Conservation (phyloP, 768 basidiomycete species). For the Psilocybe tampanensis region DNA sequence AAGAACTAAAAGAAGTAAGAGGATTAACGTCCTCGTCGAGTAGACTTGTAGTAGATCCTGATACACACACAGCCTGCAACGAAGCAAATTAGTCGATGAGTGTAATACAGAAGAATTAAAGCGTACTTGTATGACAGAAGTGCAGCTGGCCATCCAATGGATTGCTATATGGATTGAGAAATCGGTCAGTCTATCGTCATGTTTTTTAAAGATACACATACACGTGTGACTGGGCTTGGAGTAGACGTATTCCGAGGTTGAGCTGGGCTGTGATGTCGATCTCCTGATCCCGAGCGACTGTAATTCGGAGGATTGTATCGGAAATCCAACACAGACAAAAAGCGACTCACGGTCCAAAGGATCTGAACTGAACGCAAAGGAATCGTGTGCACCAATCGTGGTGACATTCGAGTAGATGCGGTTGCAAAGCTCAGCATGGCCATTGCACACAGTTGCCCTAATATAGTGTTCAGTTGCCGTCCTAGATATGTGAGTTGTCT, state of each 20-base stretch:
- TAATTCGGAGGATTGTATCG: background rate
- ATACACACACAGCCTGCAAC: conserved; percentile 41
- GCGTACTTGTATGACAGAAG: conserved; percentile 68
- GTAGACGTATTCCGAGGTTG: conserved; percentile 51
- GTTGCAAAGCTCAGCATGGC: conserved; percentile 61
- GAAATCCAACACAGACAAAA: background rate
- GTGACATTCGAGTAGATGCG: conserved; percentile 56
- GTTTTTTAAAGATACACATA: conserved; percentile 16
- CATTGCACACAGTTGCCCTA: conserved; percentile 61
- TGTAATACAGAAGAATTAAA: background rate
- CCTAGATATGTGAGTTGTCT: background rate
- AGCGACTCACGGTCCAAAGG: conserved; percentile 43
- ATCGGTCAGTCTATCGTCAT: background rate
- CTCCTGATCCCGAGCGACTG: conserved; percentile 53
- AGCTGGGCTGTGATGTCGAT: conserved; percentile 54
- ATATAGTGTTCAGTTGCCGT: too few relatives aligned
- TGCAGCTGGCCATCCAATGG: conserved; percentile 49
- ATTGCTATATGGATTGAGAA: background rate
- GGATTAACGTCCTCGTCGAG: background rate
- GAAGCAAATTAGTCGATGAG: background rate
- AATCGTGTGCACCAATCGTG: conserved; percentile 57
- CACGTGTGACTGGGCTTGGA: conserved; percentile 61
- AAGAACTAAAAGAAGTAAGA: conserved; percentile 30
- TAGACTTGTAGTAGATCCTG: background rate
- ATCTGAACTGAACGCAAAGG: conserved; percentile 51